A percentile compares a stretch with the other conserved stretches of the same genome.
phyloP scores from a whole-genome alignment of 2,329 filamentous ascomycete genomes.

The Claviceps quebecensis region DNA sequence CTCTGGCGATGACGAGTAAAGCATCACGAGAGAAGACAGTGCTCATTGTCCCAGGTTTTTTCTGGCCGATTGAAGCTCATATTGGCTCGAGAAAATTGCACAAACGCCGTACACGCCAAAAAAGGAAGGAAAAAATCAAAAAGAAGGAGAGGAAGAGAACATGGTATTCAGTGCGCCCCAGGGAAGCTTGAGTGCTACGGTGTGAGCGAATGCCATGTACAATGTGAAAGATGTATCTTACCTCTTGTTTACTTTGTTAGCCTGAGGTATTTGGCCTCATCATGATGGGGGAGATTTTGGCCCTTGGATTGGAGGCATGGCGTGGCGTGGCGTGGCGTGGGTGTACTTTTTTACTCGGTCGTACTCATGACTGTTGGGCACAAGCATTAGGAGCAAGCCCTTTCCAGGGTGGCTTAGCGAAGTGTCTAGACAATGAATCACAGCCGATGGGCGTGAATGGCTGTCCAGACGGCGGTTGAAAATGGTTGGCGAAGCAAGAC shows the following conservation, averaged over 20 bases:
- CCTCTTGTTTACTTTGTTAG: background rate
- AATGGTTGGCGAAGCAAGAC: background rate
- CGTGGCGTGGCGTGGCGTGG: background rate
- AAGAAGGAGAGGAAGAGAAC: background rate
- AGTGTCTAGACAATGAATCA: conserved; percentile 7
- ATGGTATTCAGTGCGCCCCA: background rate
- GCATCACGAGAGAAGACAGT: background rate
- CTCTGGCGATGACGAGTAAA: conserved; percentile 14
- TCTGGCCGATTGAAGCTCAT: background rate
- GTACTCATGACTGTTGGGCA: background rate
- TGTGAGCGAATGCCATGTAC: background rate
- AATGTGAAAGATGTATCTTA: background rate
- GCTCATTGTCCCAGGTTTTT: background rate
- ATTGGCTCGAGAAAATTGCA: background rate
- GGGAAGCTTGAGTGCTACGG: background rate
- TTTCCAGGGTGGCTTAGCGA: conserved; percentile 5
- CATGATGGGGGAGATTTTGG: background rate
- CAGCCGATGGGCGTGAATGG: background rate
- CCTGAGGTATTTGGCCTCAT: background rate
- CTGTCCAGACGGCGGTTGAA: background rate
- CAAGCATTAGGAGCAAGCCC: background rate
- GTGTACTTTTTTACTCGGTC: background rate
- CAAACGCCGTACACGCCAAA: background rate
- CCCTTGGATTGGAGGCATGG: background rate
- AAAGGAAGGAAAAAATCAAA: background rate